phyloP scores from a whole-genome alignment of 2,329 filamentous ascomycete species.

The Neofusicoccum sp. region DNA sequence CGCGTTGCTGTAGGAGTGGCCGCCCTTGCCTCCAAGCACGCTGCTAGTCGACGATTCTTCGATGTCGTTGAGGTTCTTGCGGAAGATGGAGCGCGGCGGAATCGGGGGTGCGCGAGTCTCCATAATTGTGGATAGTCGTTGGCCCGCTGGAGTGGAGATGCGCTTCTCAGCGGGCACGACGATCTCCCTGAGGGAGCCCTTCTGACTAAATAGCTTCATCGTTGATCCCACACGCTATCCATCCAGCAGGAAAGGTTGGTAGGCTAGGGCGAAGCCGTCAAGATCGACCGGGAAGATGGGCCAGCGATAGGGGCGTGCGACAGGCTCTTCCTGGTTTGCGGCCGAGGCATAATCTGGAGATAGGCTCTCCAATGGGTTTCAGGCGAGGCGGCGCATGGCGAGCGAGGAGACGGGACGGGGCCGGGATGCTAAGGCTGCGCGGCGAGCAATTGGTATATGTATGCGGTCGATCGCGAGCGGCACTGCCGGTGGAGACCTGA shows the following conservation, averaged over 20 bases:
- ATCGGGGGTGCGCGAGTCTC: constrained; percentile 26
- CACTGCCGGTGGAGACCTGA: neutral
- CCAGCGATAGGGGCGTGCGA: neutral
- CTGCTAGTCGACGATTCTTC: constrained; percentile 26
- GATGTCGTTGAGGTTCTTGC: constrained; percentile 20
- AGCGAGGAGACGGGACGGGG: neutral
- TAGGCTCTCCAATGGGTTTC: constrained; percentile 7
- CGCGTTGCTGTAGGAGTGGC: constrained; percentile 33
- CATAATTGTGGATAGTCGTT: constrained; percentile 42
- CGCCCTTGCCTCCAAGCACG: constrained; percentile 25
- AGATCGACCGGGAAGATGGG: neutral
- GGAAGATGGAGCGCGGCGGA: constrained; percentile 2
- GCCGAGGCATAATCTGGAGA: constrained; percentile 8
- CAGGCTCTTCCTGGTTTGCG: neutral
- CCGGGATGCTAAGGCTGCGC: neutral
- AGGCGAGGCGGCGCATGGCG: constrained; percentile 12
- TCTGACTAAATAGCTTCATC: constrained; percentile 12
- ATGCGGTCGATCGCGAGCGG: neutral
- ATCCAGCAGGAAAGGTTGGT: neutral
- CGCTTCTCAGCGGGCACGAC: constrained; percentile 30
- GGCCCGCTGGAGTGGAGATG: constrained; percentile 43
- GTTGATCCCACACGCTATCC: neutral
- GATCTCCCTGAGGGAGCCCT: neutral
- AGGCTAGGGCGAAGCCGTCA: neutral
- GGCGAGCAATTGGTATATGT: constrained; percentile 11